Conservation (phyloP, 371 early-diverging fungal genomes). For the Mucor sp. region DNA sequence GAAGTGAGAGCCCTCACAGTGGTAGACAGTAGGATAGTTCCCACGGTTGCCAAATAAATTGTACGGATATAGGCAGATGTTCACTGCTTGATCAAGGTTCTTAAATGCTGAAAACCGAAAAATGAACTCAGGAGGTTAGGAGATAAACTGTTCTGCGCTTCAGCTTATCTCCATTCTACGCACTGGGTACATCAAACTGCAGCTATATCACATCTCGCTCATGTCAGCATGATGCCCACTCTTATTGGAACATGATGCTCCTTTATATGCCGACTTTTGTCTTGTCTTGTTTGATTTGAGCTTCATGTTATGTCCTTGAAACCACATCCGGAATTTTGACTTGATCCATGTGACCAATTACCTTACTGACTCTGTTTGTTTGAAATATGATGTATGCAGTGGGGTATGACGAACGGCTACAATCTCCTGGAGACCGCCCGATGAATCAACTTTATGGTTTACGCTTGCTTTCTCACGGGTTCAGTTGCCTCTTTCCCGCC, state of each 20-base stretch:
- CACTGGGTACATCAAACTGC: too few relatives aligned
- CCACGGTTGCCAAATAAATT: constrained; percentile 22
- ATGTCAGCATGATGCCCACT: too few relatives aligned
- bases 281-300: background rate
- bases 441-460: background rate
- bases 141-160: background rate
- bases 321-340: constrained; percentile 1
- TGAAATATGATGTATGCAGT: background rate
- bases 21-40: constrained; percentile 1
- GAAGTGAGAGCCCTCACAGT: background rate
- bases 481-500: background rate
- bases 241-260: background rate
- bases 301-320: background rate
- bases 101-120: constrained; percentile 21
- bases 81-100: background rate
- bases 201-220: too few relatives aligned
- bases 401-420: background rate
- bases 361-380: background rate
- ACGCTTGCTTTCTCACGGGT: background rate
- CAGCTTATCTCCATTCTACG: too few relatives aligned
- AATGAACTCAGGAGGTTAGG: background rate
- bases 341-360: background rate
- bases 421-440: constrained; percentile 10
- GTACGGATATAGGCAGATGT: background rate
- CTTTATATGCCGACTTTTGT: background rate